These are phyloP conservation scores for Ganoderma meredithae DNA, from an alignment of 1,284 basidiomycete genomes.

Conservation along the genomic window DNA sequence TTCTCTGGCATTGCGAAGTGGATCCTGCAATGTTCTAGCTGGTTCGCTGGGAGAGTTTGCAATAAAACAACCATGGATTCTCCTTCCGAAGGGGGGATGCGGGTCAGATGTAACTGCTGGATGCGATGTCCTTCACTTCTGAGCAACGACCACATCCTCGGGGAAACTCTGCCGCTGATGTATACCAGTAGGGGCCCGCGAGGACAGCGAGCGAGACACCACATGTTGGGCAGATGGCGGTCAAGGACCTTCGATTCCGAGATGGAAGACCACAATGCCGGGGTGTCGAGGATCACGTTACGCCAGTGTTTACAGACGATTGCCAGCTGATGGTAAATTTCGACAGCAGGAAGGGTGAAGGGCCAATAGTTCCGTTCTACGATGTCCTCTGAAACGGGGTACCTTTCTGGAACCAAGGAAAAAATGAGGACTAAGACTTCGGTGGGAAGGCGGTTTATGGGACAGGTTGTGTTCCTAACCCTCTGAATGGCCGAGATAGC, in stretches of 20 bases:
- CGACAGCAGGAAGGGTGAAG: not conserved
- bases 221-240: not conserved
- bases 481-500: not conserved
- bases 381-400: not conserved
- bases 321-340: not conserved
- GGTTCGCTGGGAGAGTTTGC: not conserved
- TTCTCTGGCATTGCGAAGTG: not conserved
- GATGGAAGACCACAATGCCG: not conserved
- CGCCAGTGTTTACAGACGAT: not conserved
- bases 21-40: constrained; percentile 1
- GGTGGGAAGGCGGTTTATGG: not conserved
- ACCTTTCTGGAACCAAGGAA: not conserved
- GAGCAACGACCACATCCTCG: not conserved
- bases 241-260: not conserved
- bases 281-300: not conserved
- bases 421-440: not conserved
- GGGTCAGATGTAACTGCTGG: not conserved
- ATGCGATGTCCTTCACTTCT: not conserved
- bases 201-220: not conserved
- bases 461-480: not conserved
- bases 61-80: not conserved
- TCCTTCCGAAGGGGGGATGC: not conserved
- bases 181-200: not conserved
- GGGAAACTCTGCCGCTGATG: not conserved
- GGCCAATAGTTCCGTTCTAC: not conserved